Evolutionary conservation across 345 rosid genomes (phyloP).

Genomic region (Ailanthus altissimus): DNA sequence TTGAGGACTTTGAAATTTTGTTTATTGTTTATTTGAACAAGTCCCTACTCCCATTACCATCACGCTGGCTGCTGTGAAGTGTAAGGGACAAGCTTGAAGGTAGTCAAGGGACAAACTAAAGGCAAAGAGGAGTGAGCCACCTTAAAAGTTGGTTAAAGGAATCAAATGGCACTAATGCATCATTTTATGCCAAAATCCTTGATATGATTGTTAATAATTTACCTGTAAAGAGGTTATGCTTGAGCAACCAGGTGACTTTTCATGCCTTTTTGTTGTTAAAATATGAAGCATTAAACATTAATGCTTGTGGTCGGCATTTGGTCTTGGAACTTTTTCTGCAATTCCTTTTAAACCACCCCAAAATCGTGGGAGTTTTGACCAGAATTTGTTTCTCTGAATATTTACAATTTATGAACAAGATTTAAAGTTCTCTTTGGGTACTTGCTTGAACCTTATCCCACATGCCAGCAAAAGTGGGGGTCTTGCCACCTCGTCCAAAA

Average conservation of each 20-base stretch:
- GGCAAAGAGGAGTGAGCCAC: not conserved
- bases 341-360: slow-evolving; percentile 18
- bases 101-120: slow-evolving; percentile 16
- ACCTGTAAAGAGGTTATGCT: not conserved
- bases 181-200: not conserved
- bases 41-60: not conserved
- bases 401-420: not conserved
- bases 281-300: not conserved
- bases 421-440: not conserved
- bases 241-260: not conserved
- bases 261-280: not conserved
- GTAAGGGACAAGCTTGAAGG: slow-evolving; percentile 15
- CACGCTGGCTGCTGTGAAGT: slow-evolving; percentile 21
- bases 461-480: not conserved
- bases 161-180: not conserved
- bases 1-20: not conserved
- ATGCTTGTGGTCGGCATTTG: not conserved
- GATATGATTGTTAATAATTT: not conserved
- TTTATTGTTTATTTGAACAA: not conserved
- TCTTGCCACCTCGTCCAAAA: no score
- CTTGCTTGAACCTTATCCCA: not conserved
- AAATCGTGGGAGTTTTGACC: slow-evolving; percentile 11
- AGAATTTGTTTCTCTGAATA: not conserved
- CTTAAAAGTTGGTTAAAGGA: not conserved
- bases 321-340: not conserved